Evolutionary conservation across 225 moss, liverwort and hornwort genomes (phyloP).

Genomic region (Thuidium tamariscinum): DNA sequence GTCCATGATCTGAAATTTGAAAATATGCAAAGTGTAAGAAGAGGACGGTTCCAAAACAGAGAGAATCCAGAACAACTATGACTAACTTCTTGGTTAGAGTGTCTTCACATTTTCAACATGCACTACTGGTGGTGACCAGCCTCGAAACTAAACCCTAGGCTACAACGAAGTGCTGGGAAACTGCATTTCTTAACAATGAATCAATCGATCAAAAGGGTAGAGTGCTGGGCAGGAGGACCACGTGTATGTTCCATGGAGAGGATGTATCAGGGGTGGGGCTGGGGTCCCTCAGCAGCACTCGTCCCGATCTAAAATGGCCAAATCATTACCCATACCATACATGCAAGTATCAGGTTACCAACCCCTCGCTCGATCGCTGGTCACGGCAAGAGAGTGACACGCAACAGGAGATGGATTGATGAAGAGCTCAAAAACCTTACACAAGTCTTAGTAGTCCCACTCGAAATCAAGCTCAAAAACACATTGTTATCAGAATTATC

Average conservation of each 20-base stretch:
- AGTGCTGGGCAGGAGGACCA: neutral
- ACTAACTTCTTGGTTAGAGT: neutral
- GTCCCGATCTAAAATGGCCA: neutral
- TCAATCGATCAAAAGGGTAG: neutral
- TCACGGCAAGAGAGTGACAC: neutral
- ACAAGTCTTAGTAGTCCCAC: neutral
- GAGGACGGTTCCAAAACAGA: neutral
- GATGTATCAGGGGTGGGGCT: neutral
- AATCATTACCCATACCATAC: neutral
- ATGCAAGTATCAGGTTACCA: neutral
- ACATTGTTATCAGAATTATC: neutral
- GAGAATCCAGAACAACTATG: neutral
- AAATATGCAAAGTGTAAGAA: neutral
- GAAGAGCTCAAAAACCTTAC: neutral
- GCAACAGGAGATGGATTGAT: neutral
- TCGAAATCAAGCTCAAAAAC: neutral
- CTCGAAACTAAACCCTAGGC: neutral
- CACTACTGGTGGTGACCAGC: neutral
- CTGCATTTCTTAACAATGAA: neutral
- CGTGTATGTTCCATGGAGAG: neutral
- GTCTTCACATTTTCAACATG: neutral
- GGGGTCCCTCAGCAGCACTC: neutral
- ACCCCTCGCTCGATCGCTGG: neutral
- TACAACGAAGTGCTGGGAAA: neutral
- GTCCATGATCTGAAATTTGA: slow-evolving; percentile 62